Percentiles rank a stretch among this genome's conserved stretches.
phyloP scores from a whole-genome alignment of 2,329 filamentous ascomycete species.

The Aspergillus awamori region DNA sequence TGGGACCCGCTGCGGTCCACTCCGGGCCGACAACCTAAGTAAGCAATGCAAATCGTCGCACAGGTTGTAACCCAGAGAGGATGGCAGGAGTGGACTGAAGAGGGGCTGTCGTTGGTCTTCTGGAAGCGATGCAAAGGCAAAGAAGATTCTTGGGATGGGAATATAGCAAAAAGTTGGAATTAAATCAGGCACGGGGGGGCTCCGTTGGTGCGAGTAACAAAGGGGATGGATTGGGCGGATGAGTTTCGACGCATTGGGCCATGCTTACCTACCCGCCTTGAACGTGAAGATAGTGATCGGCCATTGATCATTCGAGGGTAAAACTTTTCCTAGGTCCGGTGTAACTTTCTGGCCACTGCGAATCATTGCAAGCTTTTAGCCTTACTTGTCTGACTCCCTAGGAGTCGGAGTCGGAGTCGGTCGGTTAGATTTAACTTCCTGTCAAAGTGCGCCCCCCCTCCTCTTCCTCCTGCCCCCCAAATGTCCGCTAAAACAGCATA shows the following conservation, averaged over 20 bases:
- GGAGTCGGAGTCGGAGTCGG: background rate
- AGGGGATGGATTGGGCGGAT: conserved; percentile 1
- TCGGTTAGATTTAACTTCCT: background rate
- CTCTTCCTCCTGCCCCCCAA: background rate
- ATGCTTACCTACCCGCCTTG: background rate
- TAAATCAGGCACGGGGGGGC: background rate
- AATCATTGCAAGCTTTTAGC: conserved; percentile 14
- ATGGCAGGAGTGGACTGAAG: background rate
- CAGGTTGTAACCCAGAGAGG: conserved; percentile 5
- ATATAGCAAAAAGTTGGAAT: no score
- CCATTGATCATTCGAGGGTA: conserved; percentile 15
- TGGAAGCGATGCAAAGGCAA: background rate
- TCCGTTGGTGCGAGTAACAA: background rate
- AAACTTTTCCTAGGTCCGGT: conserved; percentile 12
- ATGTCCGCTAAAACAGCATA: background rate
- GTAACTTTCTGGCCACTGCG: conserved; percentile 8
- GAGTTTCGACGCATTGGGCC: background rate
- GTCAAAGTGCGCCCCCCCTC: background rate
- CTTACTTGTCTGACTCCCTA: background rate
- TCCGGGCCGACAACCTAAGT: conserved; percentile 31
- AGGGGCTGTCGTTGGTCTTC: background rate
- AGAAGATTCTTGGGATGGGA: background rate
- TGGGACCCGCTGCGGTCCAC: conserved; percentile 29
- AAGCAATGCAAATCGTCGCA: conserved; percentile 28
- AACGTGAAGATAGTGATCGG: conserved; percentile 20